Evolutionary conservation across 345 rosid genomes (phyloP).

Genomic region (Boechera stricta): DNA sequence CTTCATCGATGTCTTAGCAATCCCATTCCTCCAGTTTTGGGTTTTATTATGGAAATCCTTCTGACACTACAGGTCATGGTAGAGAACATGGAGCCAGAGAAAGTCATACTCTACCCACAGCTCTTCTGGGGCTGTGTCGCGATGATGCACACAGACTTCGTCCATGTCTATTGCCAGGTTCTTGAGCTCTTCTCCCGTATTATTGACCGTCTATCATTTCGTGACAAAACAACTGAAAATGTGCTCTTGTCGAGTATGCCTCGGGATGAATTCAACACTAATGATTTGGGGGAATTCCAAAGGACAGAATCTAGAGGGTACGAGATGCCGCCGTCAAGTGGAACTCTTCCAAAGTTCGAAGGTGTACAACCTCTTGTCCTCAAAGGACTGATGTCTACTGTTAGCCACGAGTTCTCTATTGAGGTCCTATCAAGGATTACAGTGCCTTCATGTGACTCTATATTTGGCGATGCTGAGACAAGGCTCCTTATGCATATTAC

Average conservation of each 20-base stretch:
- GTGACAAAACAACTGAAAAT: conserved; percentile 93
- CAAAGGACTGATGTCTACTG: conserved; percentile 92
- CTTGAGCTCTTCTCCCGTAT: conserved; percentile 95
- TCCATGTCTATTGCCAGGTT: conserved; percentile 97
- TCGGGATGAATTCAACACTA: conserved; percentile 71
- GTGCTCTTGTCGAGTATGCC: conserved; percentile 99
- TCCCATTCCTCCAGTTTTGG: conserved; percentile 94
- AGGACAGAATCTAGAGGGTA: conserved; percentile 72
- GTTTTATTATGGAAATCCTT: conserved; percentile 95
- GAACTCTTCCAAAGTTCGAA: conserved; percentile 84
- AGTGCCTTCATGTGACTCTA: conserved; percentile 92
- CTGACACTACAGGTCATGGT: conserved; percentile 97
- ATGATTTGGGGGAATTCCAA: conserved; percentile 65
- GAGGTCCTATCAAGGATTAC: conserved; percentile 89
- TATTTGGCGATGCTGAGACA: conserved; percentile 90
- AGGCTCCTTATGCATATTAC: conserved; percentile 97
- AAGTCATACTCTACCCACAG: conserved; percentile 96
- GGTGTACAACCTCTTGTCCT: conserved; percentile 99
- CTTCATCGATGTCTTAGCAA: conserved; percentile 96
- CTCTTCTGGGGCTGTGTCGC: conserved; percentile 99
- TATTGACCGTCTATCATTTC: conserved; percentile 83
- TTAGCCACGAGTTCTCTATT: conserved; percentile 87
- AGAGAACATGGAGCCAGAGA: conserved; percentile 99
- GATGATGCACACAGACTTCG: conserved; percentile 99
- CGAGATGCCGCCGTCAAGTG: conserved; percentile 71